phyloP scores from a whole-genome alignment of 345 rosid genomes.

The Hibiscus syriacus region DNA sequence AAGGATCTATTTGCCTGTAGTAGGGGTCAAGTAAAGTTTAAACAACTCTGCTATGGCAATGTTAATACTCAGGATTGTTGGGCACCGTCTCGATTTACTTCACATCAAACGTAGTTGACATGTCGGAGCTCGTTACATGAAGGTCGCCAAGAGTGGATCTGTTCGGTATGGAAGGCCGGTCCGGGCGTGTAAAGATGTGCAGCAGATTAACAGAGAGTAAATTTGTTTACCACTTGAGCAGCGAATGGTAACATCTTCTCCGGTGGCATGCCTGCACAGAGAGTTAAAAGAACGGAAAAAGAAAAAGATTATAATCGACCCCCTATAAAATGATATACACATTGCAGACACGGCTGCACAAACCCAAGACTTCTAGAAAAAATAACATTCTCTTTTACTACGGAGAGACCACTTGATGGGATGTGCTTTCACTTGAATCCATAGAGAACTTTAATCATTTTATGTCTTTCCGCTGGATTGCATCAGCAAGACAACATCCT shows the following conservation, averaged over 20 bases:
- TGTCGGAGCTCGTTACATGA: conserved; percentile 8
- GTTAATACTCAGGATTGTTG: neutral
- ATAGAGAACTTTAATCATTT: neutral
- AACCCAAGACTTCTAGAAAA: too few relatives aligned
- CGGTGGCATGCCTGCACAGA: conserved; percentile 59
- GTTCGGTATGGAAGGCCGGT: conserved; percentile 53
- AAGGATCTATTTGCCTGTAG: neutral
- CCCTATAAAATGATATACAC: too few relatives aligned
- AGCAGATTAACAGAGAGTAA: too few relatives aligned
- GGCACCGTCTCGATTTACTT: neutral
- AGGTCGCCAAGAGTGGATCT: conserved; percentile 50
- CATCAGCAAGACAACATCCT: neutral
- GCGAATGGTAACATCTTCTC: too few relatives aligned
- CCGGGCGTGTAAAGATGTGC: conserved; percentile 82
- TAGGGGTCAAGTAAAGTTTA: neutral
- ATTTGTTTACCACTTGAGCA: too few relatives aligned
- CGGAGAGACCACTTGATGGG: too few relatives aligned
- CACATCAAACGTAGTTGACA: neutral
- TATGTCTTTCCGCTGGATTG: neutral
- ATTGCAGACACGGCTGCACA: too few relatives aligned
- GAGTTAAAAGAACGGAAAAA: conserved; percentile 28
- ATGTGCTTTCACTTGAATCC: neutral
- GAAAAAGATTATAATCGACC: neutral
- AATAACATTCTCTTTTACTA: too few relatives aligned
- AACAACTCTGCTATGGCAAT: neutral